phyloP scores from a whole-genome alignment of 2,329 filamentous ascomycete genomes.

The Huntiella savannae region DNA sequence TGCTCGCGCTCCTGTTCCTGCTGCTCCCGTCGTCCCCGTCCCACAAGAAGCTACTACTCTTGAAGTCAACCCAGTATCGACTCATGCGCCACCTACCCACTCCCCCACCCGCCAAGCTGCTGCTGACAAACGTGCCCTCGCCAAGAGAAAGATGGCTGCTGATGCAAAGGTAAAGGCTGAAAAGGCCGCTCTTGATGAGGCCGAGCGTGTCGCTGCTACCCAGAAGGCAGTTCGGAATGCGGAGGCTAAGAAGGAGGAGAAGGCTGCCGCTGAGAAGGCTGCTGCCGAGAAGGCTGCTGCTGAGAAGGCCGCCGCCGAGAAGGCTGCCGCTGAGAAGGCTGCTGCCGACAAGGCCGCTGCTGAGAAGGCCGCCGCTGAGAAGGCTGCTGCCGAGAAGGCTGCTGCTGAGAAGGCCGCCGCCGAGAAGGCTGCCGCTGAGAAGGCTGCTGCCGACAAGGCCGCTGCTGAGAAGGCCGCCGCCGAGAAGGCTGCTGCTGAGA shows the following conservation, averaged over 20 bases:
- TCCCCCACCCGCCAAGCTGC: too few relatives aligned
- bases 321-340: neutral
- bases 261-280: neutral
- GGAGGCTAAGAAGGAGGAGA: neutral
- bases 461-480: neutral
- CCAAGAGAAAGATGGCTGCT: neutral
- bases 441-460: neutral
- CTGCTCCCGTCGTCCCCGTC: too few relatives aligned
- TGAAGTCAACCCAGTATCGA: too few relatives aligned
- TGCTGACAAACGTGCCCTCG: too few relatives aligned
- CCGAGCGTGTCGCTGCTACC: too few relatives aligned
- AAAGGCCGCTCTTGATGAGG: neutral
- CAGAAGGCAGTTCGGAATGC: too few relatives aligned
- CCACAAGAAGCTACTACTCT: too few relatives aligned
- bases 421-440: neutral
- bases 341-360: neutral
- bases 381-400: neutral
- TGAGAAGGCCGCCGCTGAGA: neutral
- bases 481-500: neutral
- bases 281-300: neutral
- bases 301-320: neutral
- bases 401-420: neutral
- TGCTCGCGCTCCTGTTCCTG: too few relatives aligned
- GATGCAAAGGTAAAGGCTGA: neutral
- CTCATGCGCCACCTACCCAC: too few relatives aligned